Evolutionary conservation across 306 rosid species (phyloP).

Genomic region (Cyclanthera cordifolia): DNA sequence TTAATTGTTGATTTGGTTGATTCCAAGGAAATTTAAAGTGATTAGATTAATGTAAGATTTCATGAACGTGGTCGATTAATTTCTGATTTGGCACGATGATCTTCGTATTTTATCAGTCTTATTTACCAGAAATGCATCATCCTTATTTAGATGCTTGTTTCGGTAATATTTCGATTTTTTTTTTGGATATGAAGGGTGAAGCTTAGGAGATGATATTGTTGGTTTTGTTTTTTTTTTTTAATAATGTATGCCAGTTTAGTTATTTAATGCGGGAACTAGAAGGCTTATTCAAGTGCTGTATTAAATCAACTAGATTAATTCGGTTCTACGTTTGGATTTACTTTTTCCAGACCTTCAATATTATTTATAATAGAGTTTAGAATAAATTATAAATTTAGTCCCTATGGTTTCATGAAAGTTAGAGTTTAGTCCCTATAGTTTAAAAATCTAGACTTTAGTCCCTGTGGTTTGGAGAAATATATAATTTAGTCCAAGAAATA

Average conservation of each 20-base stretch:
- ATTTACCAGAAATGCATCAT: too few species aligned
- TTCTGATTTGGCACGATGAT: neutral
- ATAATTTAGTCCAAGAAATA: too few species aligned
- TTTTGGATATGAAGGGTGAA: neutral
- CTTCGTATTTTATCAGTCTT: too few species aligned
- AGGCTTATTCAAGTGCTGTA: neutral
- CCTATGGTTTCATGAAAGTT: neutral
- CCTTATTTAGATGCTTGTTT: too few species aligned
- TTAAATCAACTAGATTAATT: neutral
- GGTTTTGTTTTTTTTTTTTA: too few species aligned
- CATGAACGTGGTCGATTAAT: neutral
- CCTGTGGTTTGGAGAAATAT: too few species aligned
- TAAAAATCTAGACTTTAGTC: too few species aligned
- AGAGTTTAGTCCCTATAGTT: too few species aligned
- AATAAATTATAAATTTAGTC: neutral
- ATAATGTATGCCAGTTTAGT: neutral
- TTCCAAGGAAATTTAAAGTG: neutral
- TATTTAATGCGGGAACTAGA: neutral
- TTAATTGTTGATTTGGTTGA: neutral
- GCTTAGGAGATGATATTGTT: neutral
- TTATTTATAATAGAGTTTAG: neutral
- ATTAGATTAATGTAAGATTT: neutral
- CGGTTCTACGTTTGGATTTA: neutral
- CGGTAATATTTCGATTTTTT: too few species aligned
- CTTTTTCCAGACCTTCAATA: too few species aligned